Conservation (phyloP, 495 filamentous ascomycete species). For the Bombardia bombarda region DNA sequence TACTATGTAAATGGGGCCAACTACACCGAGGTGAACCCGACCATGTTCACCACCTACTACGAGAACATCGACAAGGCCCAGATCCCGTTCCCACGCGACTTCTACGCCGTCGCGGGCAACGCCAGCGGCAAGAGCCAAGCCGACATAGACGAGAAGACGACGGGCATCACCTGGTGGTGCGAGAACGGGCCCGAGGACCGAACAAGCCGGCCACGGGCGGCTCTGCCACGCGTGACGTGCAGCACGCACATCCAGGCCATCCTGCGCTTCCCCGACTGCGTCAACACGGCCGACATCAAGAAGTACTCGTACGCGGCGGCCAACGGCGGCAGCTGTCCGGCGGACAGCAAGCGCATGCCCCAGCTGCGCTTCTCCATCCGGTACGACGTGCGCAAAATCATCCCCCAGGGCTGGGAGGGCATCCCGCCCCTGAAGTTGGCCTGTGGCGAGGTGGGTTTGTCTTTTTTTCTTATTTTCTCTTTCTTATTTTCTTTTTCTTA, state of each 20-base stretch:
- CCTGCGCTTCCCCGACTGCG: conserved; percentile 28
- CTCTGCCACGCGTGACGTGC: conserved; percentile 26
- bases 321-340: conserved; percentile 21
- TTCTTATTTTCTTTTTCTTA: no score
- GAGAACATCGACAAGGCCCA: conserved; percentile 81
- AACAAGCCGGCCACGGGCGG: conserved; percentile 20
- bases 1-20: conserved; percentile 30
- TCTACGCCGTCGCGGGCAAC: conserved; percentile 27
- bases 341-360: conserved; percentile 20
- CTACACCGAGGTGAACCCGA: conserved; percentile 32
- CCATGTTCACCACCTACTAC: conserved; percentile 33
- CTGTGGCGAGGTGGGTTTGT: conserved; percentile 25
- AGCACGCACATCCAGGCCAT: conserved; percentile 25
- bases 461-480: no score
- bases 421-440: conserved; percentile 26
- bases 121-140: conserved; percentile 22
- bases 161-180: conserved; percentile 30
- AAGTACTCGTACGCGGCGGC: conserved; percentile 26
- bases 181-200: conserved; percentile 29
- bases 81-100: conserved; percentile 61
- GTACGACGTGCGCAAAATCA: conserved; percentile 19
- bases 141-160: conserved; percentile 26
- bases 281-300: conserved; percentile 23
- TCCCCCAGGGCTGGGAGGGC: conserved; percentile 27
- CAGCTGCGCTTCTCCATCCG: conserved; percentile 24